Evolutionary conservation across 768 basidiomycete species (phyloP).

Genomic region (Xerocomus potaroensis): DNA sequence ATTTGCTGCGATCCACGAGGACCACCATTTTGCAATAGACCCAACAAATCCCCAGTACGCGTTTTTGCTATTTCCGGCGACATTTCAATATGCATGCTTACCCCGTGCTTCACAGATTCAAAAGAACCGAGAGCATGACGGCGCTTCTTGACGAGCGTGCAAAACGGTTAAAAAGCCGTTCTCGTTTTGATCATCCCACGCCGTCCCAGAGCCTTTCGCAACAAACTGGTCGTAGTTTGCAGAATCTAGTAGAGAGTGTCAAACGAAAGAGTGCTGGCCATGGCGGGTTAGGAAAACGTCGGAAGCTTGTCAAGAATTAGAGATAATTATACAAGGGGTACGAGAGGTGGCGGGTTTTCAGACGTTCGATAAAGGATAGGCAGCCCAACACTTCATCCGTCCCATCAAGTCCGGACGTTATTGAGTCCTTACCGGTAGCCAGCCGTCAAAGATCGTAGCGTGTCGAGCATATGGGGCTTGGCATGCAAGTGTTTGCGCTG

Average conservation of each 20-base stretch:
- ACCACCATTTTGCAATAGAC: constrained; percentile 92
- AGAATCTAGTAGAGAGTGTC: constrained; percentile 77
- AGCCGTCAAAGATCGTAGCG: too few relatives aligned
- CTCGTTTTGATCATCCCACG: neutral
- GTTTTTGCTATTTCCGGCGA: neutral
- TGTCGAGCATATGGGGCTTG: too few relatives aligned
- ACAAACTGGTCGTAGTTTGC: constrained; percentile 38
- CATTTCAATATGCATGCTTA: neutral
- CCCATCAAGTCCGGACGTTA: too few relatives aligned
- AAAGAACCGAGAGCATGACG: constrained; percentile 88
- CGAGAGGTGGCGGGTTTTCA: too few relatives aligned
- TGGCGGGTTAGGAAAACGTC: constrained; percentile 36
- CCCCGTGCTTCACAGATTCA: constrained; percentile 55
- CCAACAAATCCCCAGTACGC: constrained; percentile 92
- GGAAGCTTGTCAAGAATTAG: constrained; percentile 27
- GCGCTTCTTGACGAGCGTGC: constrained; percentile 82
- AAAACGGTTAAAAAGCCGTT: constrained; percentile 47
- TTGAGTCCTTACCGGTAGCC: too few relatives aligned
- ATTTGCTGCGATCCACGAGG: constrained; percentile 84
- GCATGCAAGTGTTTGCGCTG: too few relatives aligned
- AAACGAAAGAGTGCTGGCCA: constrained; percentile 66
- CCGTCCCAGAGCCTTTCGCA: neutral
- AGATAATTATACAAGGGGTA: too few relatives aligned
- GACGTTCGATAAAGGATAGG: too few relatives aligned
- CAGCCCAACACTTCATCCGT: too few relatives aligned